phyloP scores from a whole-genome alignment of 2,329 filamentous ascomycete genomes.

The Zelopaecilomyces penicillatus region DNA sequence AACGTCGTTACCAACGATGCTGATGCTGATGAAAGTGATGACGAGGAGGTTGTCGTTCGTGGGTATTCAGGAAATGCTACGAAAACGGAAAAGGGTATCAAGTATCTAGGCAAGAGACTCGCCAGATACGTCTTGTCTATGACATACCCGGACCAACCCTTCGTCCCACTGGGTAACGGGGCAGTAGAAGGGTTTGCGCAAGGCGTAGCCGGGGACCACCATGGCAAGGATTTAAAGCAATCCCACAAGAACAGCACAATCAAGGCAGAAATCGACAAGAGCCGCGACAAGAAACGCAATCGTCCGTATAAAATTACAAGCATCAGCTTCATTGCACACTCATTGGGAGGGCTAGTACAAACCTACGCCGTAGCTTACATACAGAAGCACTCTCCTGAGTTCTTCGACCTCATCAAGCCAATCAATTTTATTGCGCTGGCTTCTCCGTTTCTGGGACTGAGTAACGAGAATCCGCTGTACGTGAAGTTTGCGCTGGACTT shows the following conservation, averaged over 20 bases:
- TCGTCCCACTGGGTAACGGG: slow-evolving; percentile 55
- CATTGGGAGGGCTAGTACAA: slow-evolving; percentile 80
- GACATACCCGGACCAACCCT: slow-evolving; percentile 92
- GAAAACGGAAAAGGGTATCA: slow-evolving; percentile 88
- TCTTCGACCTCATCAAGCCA: slow-evolving; percentile 78
- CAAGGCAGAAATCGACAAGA: slow-evolving; percentile 43
- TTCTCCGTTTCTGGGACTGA: slow-evolving; percentile 80
- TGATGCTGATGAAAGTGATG: slow-evolving; percentile 54
- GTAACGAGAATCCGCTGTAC: slow-evolving; percentile 95
- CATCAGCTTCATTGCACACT: slow-evolving; percentile 92
- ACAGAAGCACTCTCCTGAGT: slow-evolving; percentile 85
- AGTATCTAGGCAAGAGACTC: slow-evolving; percentile 89
- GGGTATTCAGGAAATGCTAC: slow-evolving; percentile 87
- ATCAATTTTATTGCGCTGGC: slow-evolving; percentile 87
- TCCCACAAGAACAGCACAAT: slow-evolving; percentile 55
- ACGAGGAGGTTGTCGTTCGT: slow-evolving; percentile 80
- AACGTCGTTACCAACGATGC: slow-evolving; percentile 10
- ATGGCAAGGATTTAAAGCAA: slow-evolving; percentile 37
- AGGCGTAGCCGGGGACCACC: slow-evolving; percentile 28
- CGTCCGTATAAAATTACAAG: slow-evolving; percentile 78
- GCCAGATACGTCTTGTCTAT: slow-evolving; percentile 84
- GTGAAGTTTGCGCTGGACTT: slow-evolving; percentile 96
- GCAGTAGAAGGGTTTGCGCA: slow-evolving; percentile 34
- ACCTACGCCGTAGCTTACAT: slow-evolving; percentile 95
- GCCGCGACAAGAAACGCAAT: slow-evolving; percentile 34